A percentile compares a stretch with the other conserved stretches of the same genome.
phyloP scores from a whole-genome alignment of 2,329 filamentous ascomycete species.

The Daldinia sp. region DNA sequence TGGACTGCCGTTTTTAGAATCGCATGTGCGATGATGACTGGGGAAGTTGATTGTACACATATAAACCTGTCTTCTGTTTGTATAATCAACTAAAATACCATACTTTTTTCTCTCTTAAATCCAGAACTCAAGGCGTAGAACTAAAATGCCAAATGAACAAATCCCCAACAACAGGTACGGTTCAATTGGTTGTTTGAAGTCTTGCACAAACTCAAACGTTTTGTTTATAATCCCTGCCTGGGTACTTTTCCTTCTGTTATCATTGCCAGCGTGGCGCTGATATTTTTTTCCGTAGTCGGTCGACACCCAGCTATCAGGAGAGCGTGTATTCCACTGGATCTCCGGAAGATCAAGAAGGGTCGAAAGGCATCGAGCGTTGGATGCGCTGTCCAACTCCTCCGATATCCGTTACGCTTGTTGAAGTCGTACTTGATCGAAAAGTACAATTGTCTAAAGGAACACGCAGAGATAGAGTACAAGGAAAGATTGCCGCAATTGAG shows the following conservation, averaged over 20 bases:
- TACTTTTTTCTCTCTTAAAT: slow-evolving; percentile 2
- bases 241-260: slow-evolving; percentile 1
- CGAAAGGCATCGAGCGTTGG: slow-evolving; percentile 36
- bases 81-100: neutral
- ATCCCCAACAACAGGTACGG: slow-evolving; percentile 34
- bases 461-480: slow-evolving; percentile 19
- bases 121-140: slow-evolving; percentile 9
- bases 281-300: slow-evolving; percentile 16
- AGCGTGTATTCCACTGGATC: slow-evolving; percentile 35
- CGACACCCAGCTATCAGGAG: slow-evolving; percentile 31
- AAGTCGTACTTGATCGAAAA: slow-evolving; percentile 14
- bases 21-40: slow-evolving; percentile 38
- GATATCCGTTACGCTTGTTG: slow-evolving; percentile 22
- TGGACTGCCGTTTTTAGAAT: slow-evolving; percentile 36
- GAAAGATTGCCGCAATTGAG: slow-evolving; percentile 22
- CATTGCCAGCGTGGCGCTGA: slow-evolving; percentile 20
- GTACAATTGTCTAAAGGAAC: slow-evolving; percentile 2
- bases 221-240: slow-evolving; percentile 3
- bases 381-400: slow-evolving; percentile 39
- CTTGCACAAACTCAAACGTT: slow-evolving; percentile 1
- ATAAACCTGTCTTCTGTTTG: slow-evolving; percentile 4
- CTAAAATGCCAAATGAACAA: slow-evolving; percentile 35
- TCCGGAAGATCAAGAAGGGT: slow-evolving; percentile 33
- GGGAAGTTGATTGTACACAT: slow-evolving; percentile 9
- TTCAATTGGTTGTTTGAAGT: slow-evolving; percentile 11